phyloP scores from a whole-genome alignment of 2,329 filamentous ascomycete genomes.

The Cryphonectria carpinicola region DNA sequence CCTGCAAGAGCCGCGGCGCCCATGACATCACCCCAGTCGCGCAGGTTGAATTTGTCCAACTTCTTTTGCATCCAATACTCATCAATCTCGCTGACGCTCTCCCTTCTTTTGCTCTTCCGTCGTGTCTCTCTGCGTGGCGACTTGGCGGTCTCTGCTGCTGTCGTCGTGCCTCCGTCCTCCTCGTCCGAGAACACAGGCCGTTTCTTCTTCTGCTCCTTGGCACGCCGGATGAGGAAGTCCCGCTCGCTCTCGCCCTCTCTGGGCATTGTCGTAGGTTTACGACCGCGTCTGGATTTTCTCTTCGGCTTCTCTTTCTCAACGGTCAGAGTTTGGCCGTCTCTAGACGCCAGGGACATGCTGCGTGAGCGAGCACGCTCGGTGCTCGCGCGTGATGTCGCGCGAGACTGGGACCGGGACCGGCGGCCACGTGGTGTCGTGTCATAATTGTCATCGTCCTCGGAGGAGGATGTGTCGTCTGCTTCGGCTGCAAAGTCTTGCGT shows the following conservation, averaged over 20 bases:
- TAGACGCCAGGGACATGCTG: slow-evolving; percentile 3
- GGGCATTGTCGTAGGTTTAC: slow-evolving; percentile 30
- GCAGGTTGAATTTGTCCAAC: slow-evolving; percentile 46
- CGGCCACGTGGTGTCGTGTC: not conserved
- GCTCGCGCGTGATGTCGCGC: not conserved
- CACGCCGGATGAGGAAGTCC: slow-evolving; percentile 43
- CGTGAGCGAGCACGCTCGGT: slow-evolving; percentile 10
- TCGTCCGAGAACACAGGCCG: slow-evolving; percentile 43
- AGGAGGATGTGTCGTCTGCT: not conserved
- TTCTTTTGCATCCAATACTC: slow-evolving; percentile 27
- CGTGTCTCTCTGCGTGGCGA: slow-evolving; percentile 31
- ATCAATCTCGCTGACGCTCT: slow-evolving; percentile 32
- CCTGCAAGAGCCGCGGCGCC: slow-evolving; percentile 76
- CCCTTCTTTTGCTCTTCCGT: slow-evolving; percentile 29
- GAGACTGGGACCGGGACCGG: slow-evolving; percentile 8
- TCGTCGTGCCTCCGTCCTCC: slow-evolving; percentile 31
- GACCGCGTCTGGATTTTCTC: slow-evolving; percentile 26
- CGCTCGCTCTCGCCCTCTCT: slow-evolving; percentile 38
- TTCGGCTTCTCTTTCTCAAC: not conserved
- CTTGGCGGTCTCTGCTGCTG: slow-evolving; percentile 32
- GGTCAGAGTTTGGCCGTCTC: not conserved
- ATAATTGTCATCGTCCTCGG: not conserved
- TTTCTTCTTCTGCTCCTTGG: slow-evolving; percentile 40
- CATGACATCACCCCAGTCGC: slow-evolving; percentile 86
- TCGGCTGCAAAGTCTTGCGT: slow-evolving; percentile 43